Percentiles rank a stretch among this genome's conserved stretches.
phyloP scores from a whole-genome alignment of 345 rosid genomes.

The Nasturtium officinale region DNA sequence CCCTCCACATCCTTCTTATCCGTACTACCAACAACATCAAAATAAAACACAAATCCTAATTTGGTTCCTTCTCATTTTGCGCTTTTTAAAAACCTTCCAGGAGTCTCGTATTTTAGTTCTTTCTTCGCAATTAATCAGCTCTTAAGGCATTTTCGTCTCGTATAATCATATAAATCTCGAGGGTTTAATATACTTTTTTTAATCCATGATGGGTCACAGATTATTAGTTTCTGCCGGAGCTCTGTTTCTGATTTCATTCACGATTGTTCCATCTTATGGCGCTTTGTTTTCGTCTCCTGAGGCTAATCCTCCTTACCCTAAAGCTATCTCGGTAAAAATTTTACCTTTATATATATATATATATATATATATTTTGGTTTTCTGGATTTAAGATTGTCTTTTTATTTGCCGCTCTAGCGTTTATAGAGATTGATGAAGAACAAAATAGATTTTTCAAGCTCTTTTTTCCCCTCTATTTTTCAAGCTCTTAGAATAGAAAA shows the following conservation, averaged over 20 bases:
- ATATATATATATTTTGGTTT: not conserved
- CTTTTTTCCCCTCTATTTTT: too few relatives aligned
- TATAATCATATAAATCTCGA: not conserved
- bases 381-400: not conserved
- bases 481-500: not conserved
- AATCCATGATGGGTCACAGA: constrained; percentile 39
- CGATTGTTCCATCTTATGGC: constrained; percentile 40
- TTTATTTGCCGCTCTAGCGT: not conserved
- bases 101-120: not conserved
- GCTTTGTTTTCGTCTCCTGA: constrained; percentile 54
- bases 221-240: constrained; percentile 26
- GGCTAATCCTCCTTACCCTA: constrained; percentile 54
- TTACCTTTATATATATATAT: too few relatives aligned
- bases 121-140: not conserved
- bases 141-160: constrained; percentile 5
- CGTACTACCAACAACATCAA: not conserved
- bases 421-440: not conserved
- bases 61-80: constrained; percentile 13
- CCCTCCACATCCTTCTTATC: constrained; percentile 26
- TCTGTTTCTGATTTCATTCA: constrained; percentile 46
- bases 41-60: not conserved
- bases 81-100: not conserved
- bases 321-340: constrained; percentile 70
- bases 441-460: not conserved
- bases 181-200: not conserved